Conservation (phyloP, 164 flowering plant genomes). For the Vitis vinifera region DNA sequence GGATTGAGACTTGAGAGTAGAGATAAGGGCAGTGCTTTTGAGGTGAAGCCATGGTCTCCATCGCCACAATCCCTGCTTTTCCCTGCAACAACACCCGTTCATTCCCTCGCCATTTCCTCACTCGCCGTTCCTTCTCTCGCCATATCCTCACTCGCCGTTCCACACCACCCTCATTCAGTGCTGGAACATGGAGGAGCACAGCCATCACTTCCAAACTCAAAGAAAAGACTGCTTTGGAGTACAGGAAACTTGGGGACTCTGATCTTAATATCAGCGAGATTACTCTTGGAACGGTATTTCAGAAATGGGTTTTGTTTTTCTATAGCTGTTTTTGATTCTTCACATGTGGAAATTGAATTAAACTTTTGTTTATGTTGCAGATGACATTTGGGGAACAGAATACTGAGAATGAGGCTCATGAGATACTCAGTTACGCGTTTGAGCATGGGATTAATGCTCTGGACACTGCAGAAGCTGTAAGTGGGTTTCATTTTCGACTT, state of each 20-base stretch:
- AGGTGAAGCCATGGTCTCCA: background rate
- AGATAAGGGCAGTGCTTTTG: too few species aligned
- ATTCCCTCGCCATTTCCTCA: too few species aligned
- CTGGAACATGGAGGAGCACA: background rate
- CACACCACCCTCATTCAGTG: background rate
- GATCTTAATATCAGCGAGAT: slow-evolving; percentile 84
- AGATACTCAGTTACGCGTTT: slow-evolving; percentile 72
- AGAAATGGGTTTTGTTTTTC: background rate
- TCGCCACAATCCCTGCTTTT: background rate
- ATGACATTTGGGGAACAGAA: slow-evolving; percentile 98
- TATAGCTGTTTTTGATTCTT: background rate
- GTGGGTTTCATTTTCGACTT: slow-evolving; percentile 14
- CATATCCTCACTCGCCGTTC: background rate
- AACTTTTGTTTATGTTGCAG: slow-evolving; percentile 28
- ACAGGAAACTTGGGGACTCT: slow-evolving; percentile 83
- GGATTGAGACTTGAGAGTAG: too few species aligned
- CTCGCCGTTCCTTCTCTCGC: background rate
- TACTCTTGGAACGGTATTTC: slow-evolving; percentile 75
- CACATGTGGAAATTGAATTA: background rate
- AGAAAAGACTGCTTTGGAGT: slow-evolving; percentile 46
- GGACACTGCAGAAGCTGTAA: slow-evolving; percentile 85
- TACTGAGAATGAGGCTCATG: slow-evolving; percentile 93
- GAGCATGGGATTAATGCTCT: slow-evolving; percentile 78
- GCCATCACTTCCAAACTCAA: slow-evolving; percentile 31
- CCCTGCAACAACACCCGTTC: background rate